phyloP scores from a whole-genome alignment of 106 monocot genomes.

The Dendrobium catenatum region DNA sequence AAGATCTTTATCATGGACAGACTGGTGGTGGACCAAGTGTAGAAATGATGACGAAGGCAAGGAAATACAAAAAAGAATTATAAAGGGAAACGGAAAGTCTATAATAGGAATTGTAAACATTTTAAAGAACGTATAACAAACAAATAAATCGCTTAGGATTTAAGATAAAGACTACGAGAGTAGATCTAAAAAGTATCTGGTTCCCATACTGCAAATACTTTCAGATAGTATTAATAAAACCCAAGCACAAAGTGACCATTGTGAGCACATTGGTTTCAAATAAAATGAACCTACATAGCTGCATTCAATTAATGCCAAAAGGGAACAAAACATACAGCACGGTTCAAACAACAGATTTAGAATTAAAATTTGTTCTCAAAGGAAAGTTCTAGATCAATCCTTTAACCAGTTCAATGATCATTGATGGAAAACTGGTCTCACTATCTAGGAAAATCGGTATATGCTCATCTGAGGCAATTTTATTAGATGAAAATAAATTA shows the following conservation, averaged over 20 bases:
- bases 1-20: not conserved
- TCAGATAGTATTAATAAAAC: slow-evolving; percentile 1
- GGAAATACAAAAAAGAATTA: not conserved
- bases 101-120: not conserved
- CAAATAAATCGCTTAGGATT: not conserved
- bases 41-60: not conserved
- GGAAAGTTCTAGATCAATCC: not conserved
- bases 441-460: not conserved
- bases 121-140: not conserved
- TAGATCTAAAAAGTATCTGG: not conserved
- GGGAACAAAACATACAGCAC: not conserved
- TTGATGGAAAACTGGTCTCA: not conserved
- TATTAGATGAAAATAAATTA: not conserved
- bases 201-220: not conserved
- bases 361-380: not conserved
- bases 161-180: not conserved
- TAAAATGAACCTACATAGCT: too few species aligned
- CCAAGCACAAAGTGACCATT: too few species aligned
- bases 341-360: not conserved
- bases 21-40: not conserved
- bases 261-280: too few species aligned
- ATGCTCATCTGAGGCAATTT: too few species aligned
- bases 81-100: not conserved
- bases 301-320: not conserved
- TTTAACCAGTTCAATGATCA: not conserved